These are phyloP conservation scores for Blastocrithidia nonstop DNA, from an alignment of 208 protist species.

Conservation along the genomic window DNA sequence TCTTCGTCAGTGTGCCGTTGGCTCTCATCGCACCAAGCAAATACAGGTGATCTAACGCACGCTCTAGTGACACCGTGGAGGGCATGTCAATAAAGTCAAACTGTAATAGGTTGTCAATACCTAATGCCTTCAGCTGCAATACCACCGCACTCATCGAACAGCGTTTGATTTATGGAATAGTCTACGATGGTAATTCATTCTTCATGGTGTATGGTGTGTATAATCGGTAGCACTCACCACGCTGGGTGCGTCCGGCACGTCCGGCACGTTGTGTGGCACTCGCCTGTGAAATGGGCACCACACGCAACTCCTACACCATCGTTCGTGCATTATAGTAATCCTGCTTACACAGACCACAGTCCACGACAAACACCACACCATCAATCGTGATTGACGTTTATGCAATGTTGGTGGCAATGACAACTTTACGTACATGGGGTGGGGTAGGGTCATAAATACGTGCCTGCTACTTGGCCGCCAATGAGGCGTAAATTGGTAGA, in stretches of 20 bases:
- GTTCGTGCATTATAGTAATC: conserved; percentile 93
- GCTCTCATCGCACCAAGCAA: conserved; percentile 97
- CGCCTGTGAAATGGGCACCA: conserved; percentile 93
- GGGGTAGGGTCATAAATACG: conserved; percentile 96
- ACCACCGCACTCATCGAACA: conserved; percentile 93
- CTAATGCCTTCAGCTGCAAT: conserved; percentile 94
- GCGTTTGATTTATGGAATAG: conserved; percentile 94
- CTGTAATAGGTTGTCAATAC: conserved; percentile 93
- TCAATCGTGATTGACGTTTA: conserved; percentile 99
- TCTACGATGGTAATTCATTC: conserved; percentile 88
- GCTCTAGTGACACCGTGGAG: conserved; percentile 93
- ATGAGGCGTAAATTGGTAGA: conserved; percentile 95
- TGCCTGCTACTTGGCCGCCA: conserved; percentile 95
- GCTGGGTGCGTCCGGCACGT: conserved; percentile 88
- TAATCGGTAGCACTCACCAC: conserved; percentile 93
- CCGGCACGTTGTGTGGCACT: conserved; percentile 91
- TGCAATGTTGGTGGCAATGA: conserved; percentile 99
- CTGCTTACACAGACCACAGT: conserved; percentile 96
- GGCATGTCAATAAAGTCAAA: conserved; percentile 98
- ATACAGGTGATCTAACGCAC: conserved; percentile 94
- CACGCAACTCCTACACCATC: conserved; percentile 93
- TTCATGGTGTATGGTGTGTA: conserved; percentile 91
- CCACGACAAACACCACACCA: conserved; percentile 97
- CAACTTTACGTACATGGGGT: conserved; percentile 83
- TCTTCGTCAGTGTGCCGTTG: conserved; percentile 92